Conservation (phyloP, 768 basidiomycete genomes). For the Rhodocollybia butyracea region DNA sequence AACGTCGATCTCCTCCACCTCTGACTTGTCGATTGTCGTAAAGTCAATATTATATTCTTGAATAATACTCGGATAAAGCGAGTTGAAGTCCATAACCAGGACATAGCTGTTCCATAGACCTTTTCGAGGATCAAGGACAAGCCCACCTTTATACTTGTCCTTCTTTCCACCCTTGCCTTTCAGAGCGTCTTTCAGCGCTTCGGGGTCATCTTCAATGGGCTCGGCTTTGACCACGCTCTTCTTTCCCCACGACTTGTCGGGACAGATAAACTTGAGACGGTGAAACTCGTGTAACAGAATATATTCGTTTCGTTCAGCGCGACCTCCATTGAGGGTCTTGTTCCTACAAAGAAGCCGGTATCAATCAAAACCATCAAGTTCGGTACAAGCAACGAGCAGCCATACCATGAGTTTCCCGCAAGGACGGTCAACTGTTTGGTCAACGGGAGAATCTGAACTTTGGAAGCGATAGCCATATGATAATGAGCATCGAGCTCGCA, state of each 20-base stretch:
- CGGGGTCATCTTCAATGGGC: slow-evolving; percentile 51
- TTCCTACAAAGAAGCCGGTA: slow-evolving; percentile 58
- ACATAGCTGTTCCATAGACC: slow-evolving; percentile 96
- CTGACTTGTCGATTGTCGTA: slow-evolving; percentile 82
- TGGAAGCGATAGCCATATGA: slow-evolving; percentile 93
- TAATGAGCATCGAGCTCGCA: slow-evolving; percentile 96
- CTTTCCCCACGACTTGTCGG: slow-evolving; percentile 89
- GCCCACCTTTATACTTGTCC: slow-evolving; percentile 98
- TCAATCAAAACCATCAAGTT: neutral
- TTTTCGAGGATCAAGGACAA: slow-evolving; percentile 95
- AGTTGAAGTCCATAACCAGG: slow-evolving; percentile 99
- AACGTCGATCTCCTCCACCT: slow-evolving; percentile 47
- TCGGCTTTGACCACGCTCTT: slow-evolving; percentile 52
- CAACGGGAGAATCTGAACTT: slow-evolving; percentile 91
- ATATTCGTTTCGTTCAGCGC: slow-evolving; percentile 98
- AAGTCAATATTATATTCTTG: slow-evolving; percentile 99
- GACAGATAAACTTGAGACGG: slow-evolving; percentile 91
- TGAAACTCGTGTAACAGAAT: slow-evolving; percentile 99
- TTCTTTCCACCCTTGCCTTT: slow-evolving; percentile 58
- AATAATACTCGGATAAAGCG: slow-evolving; percentile 97
- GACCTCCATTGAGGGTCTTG: slow-evolving; percentile 94
- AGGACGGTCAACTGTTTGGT: slow-evolving; percentile 93
- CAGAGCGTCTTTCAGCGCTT: slow-evolving; percentile 41
- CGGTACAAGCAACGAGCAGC: neutral
- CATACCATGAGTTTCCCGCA: slow-evolving; percentile 95